Percentiles rank a stretch among this genome's conserved stretches.
phyloP scores from a whole-genome alignment of 345 rosid species.

The Hirschfeldia incana region DNA sequence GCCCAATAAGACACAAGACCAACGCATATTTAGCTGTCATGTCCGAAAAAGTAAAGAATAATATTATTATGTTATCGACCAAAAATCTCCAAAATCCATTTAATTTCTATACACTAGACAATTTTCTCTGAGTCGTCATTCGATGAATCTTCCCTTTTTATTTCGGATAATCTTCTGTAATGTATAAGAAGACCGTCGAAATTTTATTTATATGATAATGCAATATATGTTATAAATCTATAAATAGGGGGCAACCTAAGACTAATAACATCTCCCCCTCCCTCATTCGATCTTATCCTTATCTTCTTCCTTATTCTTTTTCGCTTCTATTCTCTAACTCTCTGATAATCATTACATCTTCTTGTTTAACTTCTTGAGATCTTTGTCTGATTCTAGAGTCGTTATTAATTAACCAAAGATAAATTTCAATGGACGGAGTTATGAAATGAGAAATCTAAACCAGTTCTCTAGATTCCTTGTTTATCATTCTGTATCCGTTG shows the following conservation, averaged over 20 bases:
- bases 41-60: constrained; percentile 10
- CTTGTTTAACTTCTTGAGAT: constrained; percentile 5
- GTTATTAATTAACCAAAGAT: not conserved
- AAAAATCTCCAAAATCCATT: not conserved
- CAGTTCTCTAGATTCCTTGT: constrained; percentile 36
- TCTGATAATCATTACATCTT: constrained; percentile 1
- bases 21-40: constrained; percentile 26
- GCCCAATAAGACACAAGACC: constrained; percentile 6
- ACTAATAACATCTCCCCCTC: constrained; percentile 18
- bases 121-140: constrained; percentile 2
- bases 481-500: constrained; percentile 61
- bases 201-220: not conserved
- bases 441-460: constrained; percentile 51
- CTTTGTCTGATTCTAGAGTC: not conserved
- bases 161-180: constrained; percentile 20
- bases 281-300: constrained; percentile 33
- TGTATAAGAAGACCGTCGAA: not conserved
- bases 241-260: constrained; percentile 30
- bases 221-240: constrained; percentile 6
- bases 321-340: not conserved
- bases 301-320: constrained; percentile 36
- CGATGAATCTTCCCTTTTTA: constrained; percentile 2
- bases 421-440: constrained; percentile 23
- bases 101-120: not conserved
- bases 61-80: constrained; percentile 3